These are phyloP conservation scores for Paramecium pentaurelia DNA, from an alignment of 73 alveolate genomes.

Conservation along the genomic window DNA sequence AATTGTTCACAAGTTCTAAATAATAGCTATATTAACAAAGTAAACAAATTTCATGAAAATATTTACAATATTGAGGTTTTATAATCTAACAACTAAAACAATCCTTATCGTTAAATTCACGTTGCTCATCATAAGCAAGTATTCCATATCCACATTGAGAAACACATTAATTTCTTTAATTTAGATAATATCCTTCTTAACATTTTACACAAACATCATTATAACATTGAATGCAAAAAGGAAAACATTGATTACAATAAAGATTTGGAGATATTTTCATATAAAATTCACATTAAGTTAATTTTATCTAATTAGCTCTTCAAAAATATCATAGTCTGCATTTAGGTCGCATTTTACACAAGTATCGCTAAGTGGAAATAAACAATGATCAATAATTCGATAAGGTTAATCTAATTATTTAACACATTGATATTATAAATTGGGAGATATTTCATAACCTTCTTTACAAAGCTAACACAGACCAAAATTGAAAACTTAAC, in stretches of 20 bases:
- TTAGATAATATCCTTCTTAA: neutral
- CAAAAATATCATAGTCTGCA: neutral
- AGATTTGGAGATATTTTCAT: neutral
- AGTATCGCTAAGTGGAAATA: too few relatives aligned
- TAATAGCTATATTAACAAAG: slow-evolving; percentile 51
- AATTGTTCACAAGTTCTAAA: neutral
- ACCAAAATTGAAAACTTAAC: neutral
- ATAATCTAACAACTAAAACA: neutral
- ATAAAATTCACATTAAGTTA: neutral
- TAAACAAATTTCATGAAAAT: slow-evolving; percentile 35
- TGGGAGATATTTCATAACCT: too few relatives aligned
- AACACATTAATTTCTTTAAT: neutral
- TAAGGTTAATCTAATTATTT: too few relatives aligned
- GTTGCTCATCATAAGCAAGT: slow-evolving; percentile 47
- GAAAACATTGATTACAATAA: neutral
- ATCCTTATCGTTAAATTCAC: slow-evolving; percentile 55
- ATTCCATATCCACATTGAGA: neutral
- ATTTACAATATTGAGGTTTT: slow-evolving; percentile 47
- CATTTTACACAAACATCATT: neutral
- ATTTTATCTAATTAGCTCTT: neutral
- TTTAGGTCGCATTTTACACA: neutral
- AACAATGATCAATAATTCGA: too few relatives aligned
- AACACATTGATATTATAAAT: too few relatives aligned
- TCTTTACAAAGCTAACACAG: neutral
- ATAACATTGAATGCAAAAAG: neutral